A percentile compares a stretch with the other conserved stretches of the same genome.
phyloP scores from a whole-genome alignment of 495 filamentous ascomycete species.

The Tuber aestivum region DNA sequence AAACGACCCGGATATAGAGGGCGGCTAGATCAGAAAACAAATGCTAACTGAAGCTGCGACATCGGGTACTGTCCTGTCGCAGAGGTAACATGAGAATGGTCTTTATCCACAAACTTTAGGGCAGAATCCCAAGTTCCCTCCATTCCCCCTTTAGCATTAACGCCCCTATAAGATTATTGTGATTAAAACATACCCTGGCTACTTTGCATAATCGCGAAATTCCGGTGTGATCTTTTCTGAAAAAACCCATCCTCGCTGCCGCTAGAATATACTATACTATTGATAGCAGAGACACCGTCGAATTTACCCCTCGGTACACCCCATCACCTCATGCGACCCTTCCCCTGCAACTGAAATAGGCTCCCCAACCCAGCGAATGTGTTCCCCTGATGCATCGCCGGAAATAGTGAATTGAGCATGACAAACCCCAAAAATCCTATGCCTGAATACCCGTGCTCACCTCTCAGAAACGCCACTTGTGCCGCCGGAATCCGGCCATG shows the following conservation, averaged over 20 bases:
- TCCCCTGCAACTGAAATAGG: constrained; percentile 59
- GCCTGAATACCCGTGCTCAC: constrained; percentile 44
- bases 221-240: constrained; percentile 21
- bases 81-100: constrained; percentile 58
- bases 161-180: neutral
- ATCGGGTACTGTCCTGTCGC: constrained; percentile 68
- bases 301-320: neutral
- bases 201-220: constrained; percentile 28
- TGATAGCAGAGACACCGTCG: constrained; percentile 4
- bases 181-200: constrained; percentile 14
- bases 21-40: neutral
- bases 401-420: constrained; percentile 78
- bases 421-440: constrained; percentile 75
- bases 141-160: neutral
- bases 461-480: constrained; percentile 63
- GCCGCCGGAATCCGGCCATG: no score
- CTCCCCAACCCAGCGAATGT: constrained; percentile 73
- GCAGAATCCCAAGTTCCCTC: constrained; percentile 33
- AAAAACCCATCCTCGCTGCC: constrained; percentile 26
- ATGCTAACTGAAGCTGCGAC: constrained; percentile 75
- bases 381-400: constrained; percentile 85
- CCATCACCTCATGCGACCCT: constrained; percentile 26
- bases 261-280: constrained; percentile 1
- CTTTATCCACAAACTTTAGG: constrained; percentile 68
- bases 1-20: no score